Evolutionary conservation across 2,329 filamentous ascomycete species (phyloP).

Genomic region (Curvularia lunata): DNA sequence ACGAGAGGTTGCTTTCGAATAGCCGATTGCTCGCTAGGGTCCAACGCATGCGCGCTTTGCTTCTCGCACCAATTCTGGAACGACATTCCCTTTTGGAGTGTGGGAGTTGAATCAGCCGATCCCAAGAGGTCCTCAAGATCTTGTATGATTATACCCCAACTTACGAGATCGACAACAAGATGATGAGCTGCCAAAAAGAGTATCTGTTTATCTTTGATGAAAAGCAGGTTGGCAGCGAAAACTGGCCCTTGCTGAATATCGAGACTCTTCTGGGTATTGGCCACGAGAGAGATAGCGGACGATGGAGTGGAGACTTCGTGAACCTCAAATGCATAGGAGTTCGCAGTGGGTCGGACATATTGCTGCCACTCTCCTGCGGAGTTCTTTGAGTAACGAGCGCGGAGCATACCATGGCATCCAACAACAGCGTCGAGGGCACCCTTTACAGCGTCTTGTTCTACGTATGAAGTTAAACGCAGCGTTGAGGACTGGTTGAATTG

Average conservation of each 20-base stretch:
- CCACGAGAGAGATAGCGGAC: slow-evolving; percentile 24
- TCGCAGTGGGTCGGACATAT: slow-evolving; percentile 14
- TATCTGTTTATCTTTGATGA: slow-evolving; percentile 28
- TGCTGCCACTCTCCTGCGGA: slow-evolving; percentile 33
- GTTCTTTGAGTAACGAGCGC: slow-evolving; percentile 35
- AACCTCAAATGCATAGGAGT: slow-evolving; percentile 31
- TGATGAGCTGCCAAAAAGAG: slow-evolving; percentile 43
- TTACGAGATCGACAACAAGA: slow-evolving; percentile 44
- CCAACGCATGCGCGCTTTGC: slow-evolving; percentile 29
- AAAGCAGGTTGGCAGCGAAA: slow-evolving; percentile 37
- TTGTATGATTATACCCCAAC: slow-evolving; percentile 42
- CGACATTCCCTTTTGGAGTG: slow-evolving; percentile 30
- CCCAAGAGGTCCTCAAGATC: slow-evolving; percentile 43
- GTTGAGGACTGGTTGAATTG: slow-evolving; percentile 57
- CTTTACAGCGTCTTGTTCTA: slow-evolving; percentile 34
- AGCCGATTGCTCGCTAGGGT: slow-evolving; percentile 15
- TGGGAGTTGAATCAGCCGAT: slow-evolving; percentile 8
- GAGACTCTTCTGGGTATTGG: slow-evolving; percentile 35
- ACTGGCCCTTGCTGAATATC: slow-evolving; percentile 39
- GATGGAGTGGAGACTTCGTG: slow-evolving; percentile 17
- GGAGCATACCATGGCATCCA: slow-evolving; percentile 43
- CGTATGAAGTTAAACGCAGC: slow-evolving; percentile 41
- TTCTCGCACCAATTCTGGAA: slow-evolving; percentile 43
- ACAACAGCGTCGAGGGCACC: slow-evolving; percentile 33
- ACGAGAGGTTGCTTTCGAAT: slow-evolving; percentile 18